Evolutionary conservation across 2,329 filamentous ascomycete genomes (phyloP), one percentile per base, ranked within the genome.

Genomic region (Graphium sp.): DNA sequence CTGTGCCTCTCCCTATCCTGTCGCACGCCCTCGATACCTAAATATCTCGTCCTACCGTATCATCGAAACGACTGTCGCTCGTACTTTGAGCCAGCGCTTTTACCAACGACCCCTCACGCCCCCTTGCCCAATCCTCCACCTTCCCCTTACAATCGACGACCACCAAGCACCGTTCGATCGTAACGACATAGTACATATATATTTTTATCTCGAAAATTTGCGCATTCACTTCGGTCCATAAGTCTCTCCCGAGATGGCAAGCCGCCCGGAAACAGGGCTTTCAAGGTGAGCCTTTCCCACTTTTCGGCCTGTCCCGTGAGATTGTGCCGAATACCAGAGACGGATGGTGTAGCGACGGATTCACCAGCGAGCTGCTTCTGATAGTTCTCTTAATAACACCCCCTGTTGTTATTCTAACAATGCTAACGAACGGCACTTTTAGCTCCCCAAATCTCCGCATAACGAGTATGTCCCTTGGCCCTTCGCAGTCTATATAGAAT

Each of bases 381-480:
- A n/a, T n/a, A n/a, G n/a, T n/a, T n/a, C n/a, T n/a, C n/a, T n/a
- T n/a, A n/a, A n/a, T n/a, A n/a, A n/a, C n/a, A n/a, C n/a, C n/a
- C n/a, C 15, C 28, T 28, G 11, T 15, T 22, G 13, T 31, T 26
- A 30, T 26, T 42, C 26, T 19, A 34, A 34, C 21, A 33, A 17
- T 38, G 35, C 53, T 55, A 39, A 57, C 45, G 29, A 24, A 34
- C 30, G 16, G 15, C 15, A 4, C 28, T 28, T 37, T 35, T 44
- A 82, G 77, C 53, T 73, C 77, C 59, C 73, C 82, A 47, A 95
- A 94, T 58, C 64, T 95, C 48, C 75, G 87, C 57, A 73, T 95
- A 42, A 94, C 85, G 45, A 93, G 87, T 94, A 70, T 52, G 70
- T 55, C 41, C 24, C 34, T 35, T 36, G 32, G 28, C 35, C 34